These are phyloP conservation scores for Talaromyces sp. DNA, from an alignment of 2,329 filamentous ascomycete genomes.

Conservation along the genomic window DNA sequence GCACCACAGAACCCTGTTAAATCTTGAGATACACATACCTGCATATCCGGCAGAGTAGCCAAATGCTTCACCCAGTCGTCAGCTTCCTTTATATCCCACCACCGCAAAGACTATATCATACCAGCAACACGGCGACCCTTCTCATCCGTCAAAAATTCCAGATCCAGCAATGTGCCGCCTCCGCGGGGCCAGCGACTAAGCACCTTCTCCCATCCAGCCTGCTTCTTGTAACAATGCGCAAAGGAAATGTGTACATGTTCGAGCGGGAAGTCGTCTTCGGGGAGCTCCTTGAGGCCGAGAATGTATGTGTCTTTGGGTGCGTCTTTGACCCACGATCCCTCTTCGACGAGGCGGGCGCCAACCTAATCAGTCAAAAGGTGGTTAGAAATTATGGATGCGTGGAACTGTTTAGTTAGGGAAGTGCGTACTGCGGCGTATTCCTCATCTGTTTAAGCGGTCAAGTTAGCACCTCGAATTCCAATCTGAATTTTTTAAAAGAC, in stretches of 20 bases:
- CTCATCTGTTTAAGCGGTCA: constrained; percentile 5
- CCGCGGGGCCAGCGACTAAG: constrained; percentile 76
- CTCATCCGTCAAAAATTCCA: constrained; percentile 80
- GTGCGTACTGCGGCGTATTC: constrained; percentile 18
- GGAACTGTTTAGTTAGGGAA: too few species aligned
- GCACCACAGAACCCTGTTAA: not conserved
- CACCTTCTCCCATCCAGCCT: constrained; percentile 74
- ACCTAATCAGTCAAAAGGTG: constrained; percentile 36
- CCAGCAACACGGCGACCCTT: constrained; percentile 57
- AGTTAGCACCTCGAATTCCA: not conserved
- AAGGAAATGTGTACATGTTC: constrained; percentile 72
- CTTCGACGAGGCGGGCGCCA: constrained; percentile 63
- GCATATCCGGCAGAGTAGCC: constrained; percentile 73
- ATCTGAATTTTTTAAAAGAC: not conserved
- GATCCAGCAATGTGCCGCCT: constrained; percentile 73
- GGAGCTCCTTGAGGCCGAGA: constrained; percentile 74
- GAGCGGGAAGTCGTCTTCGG: constrained; percentile 66
- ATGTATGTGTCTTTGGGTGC: constrained; percentile 68
- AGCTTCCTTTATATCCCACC: not conserved
- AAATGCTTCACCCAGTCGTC: constrained; percentile 32
- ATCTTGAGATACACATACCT: constrained; percentile 27
- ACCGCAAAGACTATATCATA: constrained; percentile 13
- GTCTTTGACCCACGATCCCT: constrained; percentile 63
- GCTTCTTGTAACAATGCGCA: constrained; percentile 72
- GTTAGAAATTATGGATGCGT: too few species aligned